Evolutionary conservation across 352 stramenopile genomes (phyloP), one percentile per base, ranked within the genome.

Genomic region (Pythium periplocum): DNA sequence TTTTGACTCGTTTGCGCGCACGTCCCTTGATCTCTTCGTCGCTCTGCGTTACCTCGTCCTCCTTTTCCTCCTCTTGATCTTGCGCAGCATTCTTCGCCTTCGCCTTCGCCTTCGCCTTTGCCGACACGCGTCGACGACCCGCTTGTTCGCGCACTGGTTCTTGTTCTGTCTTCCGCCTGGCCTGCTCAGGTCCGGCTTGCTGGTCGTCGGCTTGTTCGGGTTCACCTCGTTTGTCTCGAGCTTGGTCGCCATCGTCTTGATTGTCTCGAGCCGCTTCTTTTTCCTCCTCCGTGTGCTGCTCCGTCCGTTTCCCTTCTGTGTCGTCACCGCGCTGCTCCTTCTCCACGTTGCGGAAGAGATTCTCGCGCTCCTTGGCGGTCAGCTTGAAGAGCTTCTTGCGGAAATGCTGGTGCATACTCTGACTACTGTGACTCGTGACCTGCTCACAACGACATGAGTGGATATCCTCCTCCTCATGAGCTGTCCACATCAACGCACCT

Each of bases 401-500:
- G 47, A 75, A 86, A 40, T 65, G 76, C 37, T 85, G 64, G 48
- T 75, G 64, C 78, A 89, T 86, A 34, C 78, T 87, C 12, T 61
- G 48, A 0, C 51, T 49, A 1, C 69, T 64, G 40, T 78, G 78
- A 0, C 38, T 8, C 6, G 68, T 77, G n/a, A 87, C 56, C 44
- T 70, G 39, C 31, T 11, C 26, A 45, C 31, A 53, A 41, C n/a
- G 8, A 34, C 42, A 49, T 10, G 17, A 9, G 61, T 9, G 1
- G 48, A 32, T 42, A 42, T 42, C 7, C 26, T 1, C 34, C 8
- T 9, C 42, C 11, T 42, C 38, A 42, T 42, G 38, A 12, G 7
- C 7, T 42, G 17, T 26, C 17, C 17, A 26, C 38, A 43, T 12
- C 38, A 42, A 50, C 52, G 17, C 26, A 59, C 52, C 52, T 61